These are phyloP conservation scores for Ceratocystis harringtonii DNA, from an alignment of 2,329 filamentous ascomycete genomes.

Conservation along the genomic window DNA sequence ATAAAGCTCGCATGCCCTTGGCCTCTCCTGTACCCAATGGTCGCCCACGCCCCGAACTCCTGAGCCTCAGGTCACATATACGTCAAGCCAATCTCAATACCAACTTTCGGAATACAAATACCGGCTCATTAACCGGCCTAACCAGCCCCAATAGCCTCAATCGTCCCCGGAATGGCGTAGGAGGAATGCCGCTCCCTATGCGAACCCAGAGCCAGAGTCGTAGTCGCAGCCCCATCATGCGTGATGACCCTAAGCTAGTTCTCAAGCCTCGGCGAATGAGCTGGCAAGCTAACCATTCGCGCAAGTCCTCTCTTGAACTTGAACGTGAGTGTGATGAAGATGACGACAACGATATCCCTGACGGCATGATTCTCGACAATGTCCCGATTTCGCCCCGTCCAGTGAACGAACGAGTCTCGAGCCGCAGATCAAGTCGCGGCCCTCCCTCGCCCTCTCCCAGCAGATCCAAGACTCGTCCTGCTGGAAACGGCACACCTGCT, in stretches of 20 bases:
- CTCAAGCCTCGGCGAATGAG: conserved; percentile 41
- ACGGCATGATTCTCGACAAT: conserved; percentile 66
- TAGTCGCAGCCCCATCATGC: conserved; percentile 37
- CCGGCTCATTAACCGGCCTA: conserved; percentile 25
- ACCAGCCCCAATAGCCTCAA: conserved; percentile 6
- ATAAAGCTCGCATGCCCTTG: conserved; percentile 22
- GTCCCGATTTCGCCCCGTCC: conserved; percentile 66
- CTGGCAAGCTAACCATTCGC: conserved; percentile 52
- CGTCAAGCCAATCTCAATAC: conserved; percentile 30
- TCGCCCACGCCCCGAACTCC: conserved; percentile 23
- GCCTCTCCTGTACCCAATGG: conserved; percentile 22
- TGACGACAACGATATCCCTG: conserved; percentile 61
- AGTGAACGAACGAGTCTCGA: conserved; percentile 32
- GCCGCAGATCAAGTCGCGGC: conserved; percentile 12
- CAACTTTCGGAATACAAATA: conserved; percentile 39
- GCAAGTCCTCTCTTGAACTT: conserved; percentile 54
- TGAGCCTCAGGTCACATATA: conserved; percentile 33
- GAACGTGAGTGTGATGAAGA: conserved; percentile 66
- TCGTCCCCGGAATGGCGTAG: conserved; percentile 12
- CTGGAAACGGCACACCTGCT: conserved; percentile 50
- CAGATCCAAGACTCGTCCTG: conserved; percentile 32
- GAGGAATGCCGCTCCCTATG: conserved; percentile 14
- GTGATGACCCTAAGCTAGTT: conserved; percentile 29
- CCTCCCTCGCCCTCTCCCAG: conserved; percentile 14
- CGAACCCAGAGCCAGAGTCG: conserved; percentile 22